These are phyloP conservation scores for Floccularia luteovirens DNA, from an alignment of 768 basidiomycete species.

Conservation along the genomic window DNA sequence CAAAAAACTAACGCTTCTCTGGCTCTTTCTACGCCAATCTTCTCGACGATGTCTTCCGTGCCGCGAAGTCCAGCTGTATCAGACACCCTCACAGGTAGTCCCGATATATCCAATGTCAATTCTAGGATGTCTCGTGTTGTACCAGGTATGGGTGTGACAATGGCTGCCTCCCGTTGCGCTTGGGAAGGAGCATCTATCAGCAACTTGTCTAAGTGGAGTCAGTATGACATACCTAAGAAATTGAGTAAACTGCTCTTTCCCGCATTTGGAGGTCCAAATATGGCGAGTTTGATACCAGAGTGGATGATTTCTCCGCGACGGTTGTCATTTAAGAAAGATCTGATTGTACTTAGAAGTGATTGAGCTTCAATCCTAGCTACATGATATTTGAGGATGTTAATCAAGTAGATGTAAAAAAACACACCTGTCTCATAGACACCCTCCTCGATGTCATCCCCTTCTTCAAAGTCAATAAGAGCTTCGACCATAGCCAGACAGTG, in stretches of 20 bases:
- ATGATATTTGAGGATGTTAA: slow-evolving; percentile 2
- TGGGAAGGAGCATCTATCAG: background rate
- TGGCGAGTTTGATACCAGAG: slow-evolving; percentile 74
- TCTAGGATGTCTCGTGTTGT: slow-evolving; percentile 88
- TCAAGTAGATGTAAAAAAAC: slow-evolving; percentile 3
- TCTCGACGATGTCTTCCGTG: slow-evolving; percentile 67
- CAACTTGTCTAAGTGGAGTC: background rate
- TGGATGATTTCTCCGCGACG: slow-evolving; percentile 80
- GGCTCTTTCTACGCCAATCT: slow-evolving; percentile 76
- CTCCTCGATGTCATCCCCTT: slow-evolving; percentile 87
- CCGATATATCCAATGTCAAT: slow-evolving; percentile 82
- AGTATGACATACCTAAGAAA: slow-evolving; percentile 53
- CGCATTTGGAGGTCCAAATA: slow-evolving; percentile 90
- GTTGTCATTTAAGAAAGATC: slow-evolving; percentile 55
- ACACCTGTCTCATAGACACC: slow-evolving; percentile 67
- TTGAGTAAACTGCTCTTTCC: slow-evolving; percentile 91
- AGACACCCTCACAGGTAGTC: slow-evolving; percentile 70
- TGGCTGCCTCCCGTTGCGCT: slow-evolving; percentile 87
- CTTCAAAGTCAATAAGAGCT: slow-evolving; percentile 90
- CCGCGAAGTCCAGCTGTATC: slow-evolving; percentile 83
- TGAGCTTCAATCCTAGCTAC: slow-evolving; percentile 48
- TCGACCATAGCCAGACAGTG: slow-evolving; percentile 73
- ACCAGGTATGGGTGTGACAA: slow-evolving; percentile 81
- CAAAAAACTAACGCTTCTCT: slow-evolving; percentile 44
- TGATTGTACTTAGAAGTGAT: slow-evolving; percentile 43